Base-by-base conservation (phyloP, 169 alveolate genomes). In the Cryptosporidium sp. region DNA sequence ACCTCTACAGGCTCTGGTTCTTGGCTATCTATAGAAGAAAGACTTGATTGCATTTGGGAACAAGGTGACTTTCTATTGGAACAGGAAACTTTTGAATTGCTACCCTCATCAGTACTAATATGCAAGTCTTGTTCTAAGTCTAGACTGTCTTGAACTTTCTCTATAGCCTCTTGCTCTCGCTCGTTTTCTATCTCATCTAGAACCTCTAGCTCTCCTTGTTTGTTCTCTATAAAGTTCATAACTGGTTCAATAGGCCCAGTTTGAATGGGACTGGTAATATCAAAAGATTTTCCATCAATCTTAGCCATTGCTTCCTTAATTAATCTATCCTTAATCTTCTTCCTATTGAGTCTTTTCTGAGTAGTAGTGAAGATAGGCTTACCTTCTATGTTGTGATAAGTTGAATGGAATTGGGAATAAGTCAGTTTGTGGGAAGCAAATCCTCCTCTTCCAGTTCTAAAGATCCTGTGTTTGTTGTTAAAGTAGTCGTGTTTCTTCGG, bases 401-500 rank as follows among this genome's bases (percentile, higher is more conserved):
- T 80, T 9, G 89, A 60, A 33, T 80, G 89, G 21, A 80, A 29
- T 33, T 80, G 80, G 39, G 60, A 60, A n/a, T 80, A 7, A 23
- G 89, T 80, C 7, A 80, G 75, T n/a, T 80, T 61, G 62, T 80
- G 89, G 8, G 89, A 80, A 51, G 89, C 75, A 51, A 80, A 80
- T n/a, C 89, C 89, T 61, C 89, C 89, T 33, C 89, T 60, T 12
- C 89, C 89, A 10, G 89, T 80, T 31, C 89, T 80, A 33, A 80
- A 80, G 37, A 80, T 80, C 14, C 89, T 12, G 39, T 80, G 89
- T 51, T 80, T 80, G 68, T 80, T 80, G 56, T 80, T 62, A 31
- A 62, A 80, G 52, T 80, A 80, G 12, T 80, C 52, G 52, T 80
- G 89, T 12, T 80, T 80, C 29, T 80, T 80, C 10, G 89, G 89